Evolutionary conservation across 495 filamentous ascomycete genomes (phyloP), one percentile per base, ranked within the genome.

Genomic region (Lentithecium fluviatile): DNA sequence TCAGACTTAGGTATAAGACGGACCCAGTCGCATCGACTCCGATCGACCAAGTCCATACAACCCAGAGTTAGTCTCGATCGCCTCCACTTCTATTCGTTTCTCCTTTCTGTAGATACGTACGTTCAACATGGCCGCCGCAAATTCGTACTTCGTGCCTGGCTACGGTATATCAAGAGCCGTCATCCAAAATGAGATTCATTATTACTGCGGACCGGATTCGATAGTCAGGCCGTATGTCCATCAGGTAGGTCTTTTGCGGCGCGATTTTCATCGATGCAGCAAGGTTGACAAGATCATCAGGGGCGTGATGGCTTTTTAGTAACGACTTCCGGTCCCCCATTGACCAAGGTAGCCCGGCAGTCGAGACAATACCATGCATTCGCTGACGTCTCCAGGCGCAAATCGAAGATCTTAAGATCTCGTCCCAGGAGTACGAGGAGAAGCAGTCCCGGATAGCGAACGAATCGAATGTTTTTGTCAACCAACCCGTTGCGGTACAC

Each of bases 261-360:
- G 32, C 17, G 49, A 49, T 51, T 20, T 32, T 17, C 38, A 46
- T n/a, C 20, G n/a, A 32, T 17, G 43, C 29, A 55, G 47, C 12
- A 56, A 47, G 45, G 54, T 57, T 70, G 55, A 70, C 47, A 38
- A 17, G 19, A 21, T 12, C 58, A 8, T 17, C 47, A 73, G 70
- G 70, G 70, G 3, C 60, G 70, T 10, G 70, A 73, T 60, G 70
- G 70, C 10, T 73, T 73, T 51, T 66, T 73, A 7, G 64, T 73
- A 25, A 73, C 70, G 21, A 73, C 66, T 11, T 40, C 63, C 1
- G 70, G 69, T 12, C 63, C 63, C 29, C 62, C 69, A 23, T 63
- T 73, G 53, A 73, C 70, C 15, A 64, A 73, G 56, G 70, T 72
- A 67, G 13, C 19, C 45, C 25, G 2, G 23, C 43, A 32, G 23